Evolutionary conservation across 768 basidiomycete genomes (phyloP).

Genomic region (Glaciozyma martinii): DNA sequence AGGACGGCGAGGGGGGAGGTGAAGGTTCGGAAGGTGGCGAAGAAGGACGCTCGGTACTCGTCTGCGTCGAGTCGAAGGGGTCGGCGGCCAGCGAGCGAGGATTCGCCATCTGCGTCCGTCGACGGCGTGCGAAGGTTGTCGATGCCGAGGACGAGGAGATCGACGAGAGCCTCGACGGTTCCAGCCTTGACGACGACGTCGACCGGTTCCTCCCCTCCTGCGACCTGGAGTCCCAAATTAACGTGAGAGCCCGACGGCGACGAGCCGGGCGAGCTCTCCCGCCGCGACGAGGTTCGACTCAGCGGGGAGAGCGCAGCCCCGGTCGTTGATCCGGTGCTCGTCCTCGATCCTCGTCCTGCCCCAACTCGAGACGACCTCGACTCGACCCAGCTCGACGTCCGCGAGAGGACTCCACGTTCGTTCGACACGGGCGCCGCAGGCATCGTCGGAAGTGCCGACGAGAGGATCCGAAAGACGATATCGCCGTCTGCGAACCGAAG

Average conservation of each 20-base stretch:
- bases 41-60: constrained; percentile 15
- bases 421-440: not conserved
- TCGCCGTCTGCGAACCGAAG: constrained; percentile 1
- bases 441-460: not conserved
- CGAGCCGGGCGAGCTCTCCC: not conserved
- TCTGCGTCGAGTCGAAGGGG: constrained; percentile 5
- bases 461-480: constrained; percentile 1
- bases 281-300: not conserved
- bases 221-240: not conserved
- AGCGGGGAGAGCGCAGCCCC: not conserved
- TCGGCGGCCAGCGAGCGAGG: not conserved
- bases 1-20: constrained; percentile 9
- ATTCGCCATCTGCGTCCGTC: not conserved
- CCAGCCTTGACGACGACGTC: constrained; percentile 22
- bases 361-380: not conserved
- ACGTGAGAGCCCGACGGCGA: too few species aligned
- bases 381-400: constrained; percentile 1
- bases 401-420: not conserved
- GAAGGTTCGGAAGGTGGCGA: constrained; percentile 17
- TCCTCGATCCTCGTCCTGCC: not conserved
- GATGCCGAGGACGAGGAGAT: constrained; percentile 15
- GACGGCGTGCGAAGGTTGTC: constrained; percentile 6
- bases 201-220: constrained; percentile 2
- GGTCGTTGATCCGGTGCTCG: not conserved
- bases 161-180: constrained; percentile 13